Base-by-base conservation (phyloP, 331 rosid genomes). In the Quercus phellos region DNA sequence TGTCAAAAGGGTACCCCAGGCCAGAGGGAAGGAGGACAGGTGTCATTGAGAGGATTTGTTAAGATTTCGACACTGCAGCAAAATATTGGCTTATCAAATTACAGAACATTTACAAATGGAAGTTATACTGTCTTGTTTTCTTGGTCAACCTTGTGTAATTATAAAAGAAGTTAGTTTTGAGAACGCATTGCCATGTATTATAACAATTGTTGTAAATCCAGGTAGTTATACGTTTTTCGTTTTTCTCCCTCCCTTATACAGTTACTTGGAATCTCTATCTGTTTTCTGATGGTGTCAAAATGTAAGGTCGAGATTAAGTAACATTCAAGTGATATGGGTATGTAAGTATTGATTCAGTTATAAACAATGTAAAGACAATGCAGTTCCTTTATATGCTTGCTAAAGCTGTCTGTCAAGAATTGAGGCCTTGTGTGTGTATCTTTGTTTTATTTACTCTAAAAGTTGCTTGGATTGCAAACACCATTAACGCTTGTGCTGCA, bases 91-190 rank as follows among this genome's bases (percentile, higher is more conserved):
- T 51, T 55, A 55, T 74, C 53, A 58, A 38, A 27, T 11, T 53
- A 70, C 81, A 71, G 74, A 70, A 74, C 77, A 82, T 71, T 27
- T 77, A 27, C 60, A 74, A 38, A 71, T 80, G 72, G 58, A 83
- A 82, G 81, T 80, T 79, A 66, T 73, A 61, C 64, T 71, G 19
- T 71, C 29, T 69, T 55, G 59, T 29, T 50, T 51, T 82, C 51
- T 32, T 43, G 53, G 38, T 70, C 80, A 76, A 73, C 27, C 70
- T 87, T 81, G 38, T 61, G 68, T 5, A 61, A 61, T 17, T 58
- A 61, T 61, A 61, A 61, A 61, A 61, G 38, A 61, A 24, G 35
- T 24, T 30, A 22, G 51, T 66, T 66, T 66, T 66, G 14, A 14
- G 71, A 34, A 66, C 51, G 26, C 71, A 17, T 66, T 66, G 71